Evolutionary conservation across 257 asterid species (phyloP), one percentile per base, ranked within the genome.

Genomic region (Ehretia macrophylla): DNA sequence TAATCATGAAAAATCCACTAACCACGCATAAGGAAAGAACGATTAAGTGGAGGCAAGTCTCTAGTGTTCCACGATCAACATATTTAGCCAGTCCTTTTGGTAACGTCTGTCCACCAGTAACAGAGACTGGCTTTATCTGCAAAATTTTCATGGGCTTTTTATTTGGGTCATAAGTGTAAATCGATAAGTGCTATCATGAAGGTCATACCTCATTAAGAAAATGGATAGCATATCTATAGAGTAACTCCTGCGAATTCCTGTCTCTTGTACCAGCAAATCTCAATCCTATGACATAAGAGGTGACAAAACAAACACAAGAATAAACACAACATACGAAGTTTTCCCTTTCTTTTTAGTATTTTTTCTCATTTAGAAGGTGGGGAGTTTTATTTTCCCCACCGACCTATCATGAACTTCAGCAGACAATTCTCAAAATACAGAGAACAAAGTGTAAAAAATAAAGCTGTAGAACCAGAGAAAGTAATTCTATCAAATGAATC

Each of bases 231-330:
- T 84, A 86, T 76, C 72, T 79, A 76, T 93, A 82, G 57, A 93
- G 95, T 75, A 93, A 78, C 64, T 89, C 97, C 50, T 88, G 96
- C 63, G 92, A 83, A 72, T 85, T 88, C 65, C 85, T 95, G 80
- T 93, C 96, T 65, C 89, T 80, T 46, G 95, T 88, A 69, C 99
- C 99, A 56, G 99, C 97, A 83, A 83, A 93, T 72, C 95, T 84
- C 76, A 93, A 72, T 62, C 97, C 99, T 93, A 79, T 63, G 20
- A 54, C n/a, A 56, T 16, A 51, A 21, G 27, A 49, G 44, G 6
- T 38, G 9, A 38, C n/a, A n/a, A n/a, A n/a, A n/a, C n/a, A n/a
- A n/a, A n/a, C n/a, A n/a, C n/a, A n/a, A n/a, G n/a, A n/a, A n/a
- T n/a, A n/a, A n/a, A n/a, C n/a, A n/a, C n/a, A n/a, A n/a, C n/a